These are phyloP conservation scores for Yamadazyma trypodendri DNA, from an alignment of 1,139 yeast species.

Conservation along the genomic window DNA sequence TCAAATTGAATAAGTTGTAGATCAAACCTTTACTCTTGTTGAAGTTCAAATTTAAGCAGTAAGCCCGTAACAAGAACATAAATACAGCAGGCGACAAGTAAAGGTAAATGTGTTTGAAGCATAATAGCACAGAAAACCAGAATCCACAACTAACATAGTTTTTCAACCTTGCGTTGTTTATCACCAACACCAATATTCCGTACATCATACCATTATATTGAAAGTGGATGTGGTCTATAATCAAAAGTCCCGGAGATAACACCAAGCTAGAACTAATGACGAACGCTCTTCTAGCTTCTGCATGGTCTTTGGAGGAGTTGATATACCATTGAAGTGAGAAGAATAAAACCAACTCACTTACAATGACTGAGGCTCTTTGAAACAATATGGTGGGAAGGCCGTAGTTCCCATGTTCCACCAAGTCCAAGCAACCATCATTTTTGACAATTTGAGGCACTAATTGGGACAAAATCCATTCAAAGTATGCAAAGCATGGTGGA, in stretches of 20 bases:
- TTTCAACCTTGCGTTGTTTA: slow-evolving; percentile 65
- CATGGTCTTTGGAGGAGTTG: slow-evolving; percentile 41
- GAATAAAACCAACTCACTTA: slow-evolving; percentile 72
- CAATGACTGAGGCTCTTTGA: slow-evolving; percentile 78
- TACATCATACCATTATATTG: slow-evolving; percentile 94
- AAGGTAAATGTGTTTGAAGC: slow-evolving; percentile 91
- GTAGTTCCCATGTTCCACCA: slow-evolving; percentile 63
- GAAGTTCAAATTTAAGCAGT: slow-evolving; percentile 53
- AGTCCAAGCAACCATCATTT: slow-evolving; percentile 75
- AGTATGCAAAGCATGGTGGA: slow-evolving; percentile 96
- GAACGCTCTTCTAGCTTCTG: slow-evolving; percentile 51
- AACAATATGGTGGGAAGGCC: slow-evolving; percentile 78
- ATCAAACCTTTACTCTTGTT: slow-evolving; percentile 23
- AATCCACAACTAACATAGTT: slow-evolving; percentile 64
- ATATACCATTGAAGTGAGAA: slow-evolving; percentile 71
- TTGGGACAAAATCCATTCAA: slow-evolving; percentile 76
- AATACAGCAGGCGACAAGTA: slow-evolving; percentile 95
- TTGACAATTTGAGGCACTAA: slow-evolving; percentile 65
- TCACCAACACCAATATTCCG: slow-evolving; percentile 73
- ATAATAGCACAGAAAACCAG: slow-evolving; percentile 72
- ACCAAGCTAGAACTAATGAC: slow-evolving; percentile 82
- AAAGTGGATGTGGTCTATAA: slow-evolving; percentile 91
- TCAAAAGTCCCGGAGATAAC: slow-evolving; percentile 82
- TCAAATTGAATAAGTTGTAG: slow-evolving; percentile 30
- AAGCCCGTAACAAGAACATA: slow-evolving; percentile 69